Evolutionary conservation across 2,329 filamentous ascomycete species (phyloP), one percentile per base, ranked within the genome.

Genomic region (Diplodia corticola): DNA sequence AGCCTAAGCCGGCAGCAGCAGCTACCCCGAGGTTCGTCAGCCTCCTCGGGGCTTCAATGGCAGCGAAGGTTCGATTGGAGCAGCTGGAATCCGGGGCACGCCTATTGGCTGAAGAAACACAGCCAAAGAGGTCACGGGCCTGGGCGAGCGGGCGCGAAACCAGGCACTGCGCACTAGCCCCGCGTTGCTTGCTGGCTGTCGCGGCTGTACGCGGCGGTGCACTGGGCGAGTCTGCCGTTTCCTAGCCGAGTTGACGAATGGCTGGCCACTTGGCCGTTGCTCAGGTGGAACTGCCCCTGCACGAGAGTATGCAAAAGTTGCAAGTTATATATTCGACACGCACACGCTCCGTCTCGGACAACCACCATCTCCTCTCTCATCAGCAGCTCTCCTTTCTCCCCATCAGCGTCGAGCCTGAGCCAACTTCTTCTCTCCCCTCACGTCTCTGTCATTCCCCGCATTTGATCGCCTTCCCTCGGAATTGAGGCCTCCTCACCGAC

Each of bases 171-270:
- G 55, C 55, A 60, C 55, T 7, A 33, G 55, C 48, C 55, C 55
- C 55, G 55, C 54, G 35, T 44, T 44, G 28, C 33, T 20, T 40
- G 33, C 7, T n/a, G 5, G 44, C 53, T 59, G 44, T 12, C 57
- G 33, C 55, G 57, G 57, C 57, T 61, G 40, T 49, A 35, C 57
- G 57, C 57, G 40, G 57, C 30, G 13, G 12, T 20, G 20, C n/a
- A 12, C 17, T 10, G 13, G 35, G 37, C 37, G 4, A 30, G 6
- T 22, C 30, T 30, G 44, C 26, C 28, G 57, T 13, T 15, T 5
- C 13, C 26, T 61, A 35, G n/a, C 57, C 57, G 57, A 26, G 20
- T 33, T 60, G 26, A 12, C 22, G 6, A 13, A 60, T 22, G 2
- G 24, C 15, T 13, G 20, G 7, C 53, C 24, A 26, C 13, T 20